phyloP scores from a whole-genome alignment of 2,329 filamentous ascomycete species.

The Pseudogymnoascus sp. region DNA sequence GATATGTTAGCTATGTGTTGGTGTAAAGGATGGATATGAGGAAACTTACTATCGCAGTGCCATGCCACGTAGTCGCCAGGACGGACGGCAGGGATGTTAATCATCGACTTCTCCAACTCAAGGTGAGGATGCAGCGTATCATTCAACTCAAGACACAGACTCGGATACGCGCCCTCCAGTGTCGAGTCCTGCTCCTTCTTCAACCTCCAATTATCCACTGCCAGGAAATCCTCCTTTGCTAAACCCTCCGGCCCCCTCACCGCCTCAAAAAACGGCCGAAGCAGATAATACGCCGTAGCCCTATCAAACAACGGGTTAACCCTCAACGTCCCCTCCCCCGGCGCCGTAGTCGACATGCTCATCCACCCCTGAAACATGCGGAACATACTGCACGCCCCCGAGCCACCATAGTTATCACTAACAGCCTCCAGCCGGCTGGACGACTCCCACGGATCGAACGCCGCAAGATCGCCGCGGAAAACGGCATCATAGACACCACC shows the following conservation, averaged over 20 bases:
- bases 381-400: conserved; percentile 77
- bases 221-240: conserved; percentile 36
- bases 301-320: conserved; percentile 71
- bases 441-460: conserved; percentile 75
- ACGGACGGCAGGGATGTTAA: conserved; percentile 51
- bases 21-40: background rate
- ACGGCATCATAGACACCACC: conserved; percentile 65
- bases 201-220: conserved; percentile 53
- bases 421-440: conserved; percentile 57
- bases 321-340: conserved; percentile 68
- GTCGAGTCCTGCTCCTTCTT: conserved; percentile 43
- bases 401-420: conserved; percentile 69
- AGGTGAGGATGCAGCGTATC: conserved; percentile 55
- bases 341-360: conserved; percentile 62
- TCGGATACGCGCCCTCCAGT: conserved; percentile 61
- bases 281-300: conserved; percentile 69
- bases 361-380: conserved; percentile 89
- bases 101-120: conserved; percentile 51
- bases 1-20: background rate
- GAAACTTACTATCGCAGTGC: conserved; percentile 37
- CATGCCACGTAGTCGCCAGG: conserved; percentile 63
- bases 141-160: conserved; percentile 54
- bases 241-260: conserved; percentile 23
- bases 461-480: conserved; percentile 68
- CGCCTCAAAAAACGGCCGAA: conserved; percentile 73